phyloP scores from a whole-genome alignment of 2,329 filamentous ascomycete species.

The Ascosphaera apis region DNA sequence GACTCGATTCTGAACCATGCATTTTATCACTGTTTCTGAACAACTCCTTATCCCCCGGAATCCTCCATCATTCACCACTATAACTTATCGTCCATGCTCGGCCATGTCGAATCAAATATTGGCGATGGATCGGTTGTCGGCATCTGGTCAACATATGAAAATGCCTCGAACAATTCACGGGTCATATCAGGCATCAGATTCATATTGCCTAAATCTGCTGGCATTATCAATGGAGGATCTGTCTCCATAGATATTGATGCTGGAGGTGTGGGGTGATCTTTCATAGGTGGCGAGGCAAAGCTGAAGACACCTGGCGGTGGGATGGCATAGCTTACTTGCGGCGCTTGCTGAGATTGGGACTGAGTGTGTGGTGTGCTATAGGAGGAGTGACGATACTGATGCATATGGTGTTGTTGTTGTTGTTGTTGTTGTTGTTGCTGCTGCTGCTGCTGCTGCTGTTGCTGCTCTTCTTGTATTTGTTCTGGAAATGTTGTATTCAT shows the following conservation, averaged over 20 bases:
- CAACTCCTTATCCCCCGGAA: too few species aligned
- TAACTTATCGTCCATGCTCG: background rate
- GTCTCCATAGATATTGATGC: slow-evolving; percentile 5
- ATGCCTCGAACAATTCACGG: slow-evolving; percentile 22
- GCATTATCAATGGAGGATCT: slow-evolving; percentile 6
- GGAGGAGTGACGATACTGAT: slow-evolving; percentile 4
- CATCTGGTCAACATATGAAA: slow-evolving; percentile 22
- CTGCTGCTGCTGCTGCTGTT: slow-evolving; percentile 1
- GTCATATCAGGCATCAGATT: slow-evolving; percentile 14
- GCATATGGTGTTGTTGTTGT: too few species aligned
- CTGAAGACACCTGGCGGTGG: slow-evolving; percentile 8
- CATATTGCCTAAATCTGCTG: slow-evolving; percentile 16
- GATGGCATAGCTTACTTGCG: slow-evolving; percentile 3
- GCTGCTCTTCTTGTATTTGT: slow-evolving; percentile 1
- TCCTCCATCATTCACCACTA: too few species aligned
- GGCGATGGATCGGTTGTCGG: slow-evolving; percentile 17
- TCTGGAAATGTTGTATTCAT: slow-evolving; percentile 3
- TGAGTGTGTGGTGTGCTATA: slow-evolving; percentile 2
- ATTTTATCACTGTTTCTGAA: too few species aligned
- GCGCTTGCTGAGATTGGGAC: background rate
- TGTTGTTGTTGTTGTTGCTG: too few species aligned
- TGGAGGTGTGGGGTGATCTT: slow-evolving; percentile 7
- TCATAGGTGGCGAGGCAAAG: slow-evolving; percentile 10
- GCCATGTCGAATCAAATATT: slow-evolving; percentile 9
- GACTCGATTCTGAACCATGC: too few species aligned